Conservation (phyloP, 2,329 filamentous ascomycete genomes). For the Colletotrichum tropicicola region DNA sequence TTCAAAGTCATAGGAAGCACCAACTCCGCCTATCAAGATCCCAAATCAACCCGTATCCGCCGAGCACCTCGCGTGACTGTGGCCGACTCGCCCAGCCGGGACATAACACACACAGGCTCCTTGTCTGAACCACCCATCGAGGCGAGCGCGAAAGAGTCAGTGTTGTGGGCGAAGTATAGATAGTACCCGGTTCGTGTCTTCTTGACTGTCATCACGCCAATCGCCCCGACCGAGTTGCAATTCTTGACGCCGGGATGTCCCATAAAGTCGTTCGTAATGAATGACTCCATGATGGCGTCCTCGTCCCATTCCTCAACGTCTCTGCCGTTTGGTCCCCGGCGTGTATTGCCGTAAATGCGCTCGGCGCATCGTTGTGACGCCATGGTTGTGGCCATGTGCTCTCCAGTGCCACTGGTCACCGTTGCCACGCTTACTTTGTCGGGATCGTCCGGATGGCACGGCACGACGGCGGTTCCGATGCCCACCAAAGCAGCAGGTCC, state of each 20-base stretch:
- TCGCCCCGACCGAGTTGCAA: slow-evolving; percentile 85
- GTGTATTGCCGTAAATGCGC: slow-evolving; percentile 78
- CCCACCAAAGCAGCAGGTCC: slow-evolving; percentile 94
- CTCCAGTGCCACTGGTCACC: slow-evolving; percentile 93
- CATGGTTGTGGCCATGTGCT: slow-evolving; percentile 97
- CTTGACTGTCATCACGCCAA: slow-evolving; percentile 91
- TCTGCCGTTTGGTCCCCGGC: slow-evolving; percentile 66
- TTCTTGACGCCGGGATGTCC: slow-evolving; percentile 84
- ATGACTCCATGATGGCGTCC: slow-evolving; percentile 75
- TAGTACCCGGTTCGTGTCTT: slow-evolving; percentile 79
- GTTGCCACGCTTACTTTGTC: slow-evolving; percentile 78
- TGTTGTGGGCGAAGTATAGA: slow-evolving; percentile 96
- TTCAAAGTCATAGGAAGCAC: neutral
- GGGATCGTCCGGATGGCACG: slow-evolving; percentile 74
- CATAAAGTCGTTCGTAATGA: slow-evolving; percentile 93
- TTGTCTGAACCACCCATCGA: slow-evolving; percentile 86
- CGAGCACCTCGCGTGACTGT: slow-evolving; percentile 64
- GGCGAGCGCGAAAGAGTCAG: slow-evolving; percentile 85
- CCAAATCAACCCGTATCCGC: slow-evolving; percentile 48
- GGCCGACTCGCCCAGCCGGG: slow-evolving; percentile 67
- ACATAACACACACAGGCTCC: slow-evolving; percentile 87
- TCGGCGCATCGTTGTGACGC: slow-evolving; percentile 89
- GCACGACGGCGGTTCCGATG: slow-evolving; percentile 90
- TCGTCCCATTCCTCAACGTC: slow-evolving; percentile 79
- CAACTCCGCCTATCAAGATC: neutral